Evolutionary conservation across 2,329 filamentous ascomycete species (phyloP).

Genomic region (Xylogone sp.): DNA sequence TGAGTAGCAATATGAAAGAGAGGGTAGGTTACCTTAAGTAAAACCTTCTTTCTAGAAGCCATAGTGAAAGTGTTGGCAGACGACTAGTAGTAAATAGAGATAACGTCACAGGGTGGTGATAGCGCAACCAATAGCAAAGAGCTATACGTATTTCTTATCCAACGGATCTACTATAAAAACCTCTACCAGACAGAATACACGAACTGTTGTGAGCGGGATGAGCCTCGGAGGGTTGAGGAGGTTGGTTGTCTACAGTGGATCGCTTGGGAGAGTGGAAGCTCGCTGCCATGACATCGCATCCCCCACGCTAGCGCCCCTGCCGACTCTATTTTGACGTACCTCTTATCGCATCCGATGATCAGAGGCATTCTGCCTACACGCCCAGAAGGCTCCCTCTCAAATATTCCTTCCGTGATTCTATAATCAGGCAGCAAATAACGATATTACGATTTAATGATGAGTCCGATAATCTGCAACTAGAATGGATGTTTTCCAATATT

Average conservation of each 20-base stretch:
- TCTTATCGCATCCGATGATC: not conserved
- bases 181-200: not conserved
- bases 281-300: not conserved
- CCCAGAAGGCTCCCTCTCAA: not conserved
- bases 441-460: not conserved
- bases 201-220: not conserved
- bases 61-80: constrained; percentile 30
- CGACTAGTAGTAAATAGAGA: constrained; percentile 12
- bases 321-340: not conserved
- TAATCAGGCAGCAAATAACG: not conserved
- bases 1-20: not conserved
- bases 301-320: not conserved
- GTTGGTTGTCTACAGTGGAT: not conserved
- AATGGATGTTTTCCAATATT: not conserved
- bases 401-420: not conserved
- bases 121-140: not conserved
- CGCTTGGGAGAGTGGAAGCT: not conserved
- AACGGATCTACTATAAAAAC: not conserved
- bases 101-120: constrained; percentile 12
- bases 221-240: not conserved
- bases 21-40: constrained; percentile 56
- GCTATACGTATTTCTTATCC: too few species aligned
- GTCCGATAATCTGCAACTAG: not conserved
- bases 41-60: constrained; percentile 63
- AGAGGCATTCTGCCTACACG: not conserved